phyloP scores from a whole-genome alignment of 2,329 filamentous ascomycete species.

The Ampelomyces quisqualis region DNA sequence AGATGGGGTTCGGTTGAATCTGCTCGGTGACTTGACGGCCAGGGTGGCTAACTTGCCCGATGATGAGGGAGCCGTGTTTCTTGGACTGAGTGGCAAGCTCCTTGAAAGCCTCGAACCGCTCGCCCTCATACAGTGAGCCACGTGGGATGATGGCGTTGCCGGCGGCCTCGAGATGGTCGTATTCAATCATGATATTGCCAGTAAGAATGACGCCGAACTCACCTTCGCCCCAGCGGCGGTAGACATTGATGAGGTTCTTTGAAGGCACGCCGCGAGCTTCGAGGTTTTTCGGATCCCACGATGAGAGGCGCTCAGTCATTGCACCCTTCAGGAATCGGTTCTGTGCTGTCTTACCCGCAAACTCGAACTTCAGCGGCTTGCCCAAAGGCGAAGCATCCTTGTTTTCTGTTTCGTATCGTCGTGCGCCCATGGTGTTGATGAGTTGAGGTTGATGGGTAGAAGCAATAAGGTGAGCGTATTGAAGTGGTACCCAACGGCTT shows the following conservation, averaged over 20 bases:
- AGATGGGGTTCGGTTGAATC: slow-evolving; percentile 54
- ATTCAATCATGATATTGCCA: slow-evolving; percentile 66
- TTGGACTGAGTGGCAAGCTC: slow-evolving; percentile 58
- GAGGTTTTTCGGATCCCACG: slow-evolving; percentile 58
- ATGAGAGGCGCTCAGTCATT: slow-evolving; percentile 65
- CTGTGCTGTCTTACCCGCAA: slow-evolving; percentile 56
- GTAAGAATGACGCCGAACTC: slow-evolving; percentile 55
- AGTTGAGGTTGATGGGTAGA: neutral
- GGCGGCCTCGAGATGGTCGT: slow-evolving; percentile 58
- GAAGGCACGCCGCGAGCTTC: slow-evolving; percentile 57
- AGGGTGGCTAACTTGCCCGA: slow-evolving; percentile 64
- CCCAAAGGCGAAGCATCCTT: slow-evolving; percentile 46
- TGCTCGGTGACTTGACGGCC: slow-evolving; percentile 55
- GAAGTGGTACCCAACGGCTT: no score
- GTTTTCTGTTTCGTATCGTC: slow-evolving; percentile 45
- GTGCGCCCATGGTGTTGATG: slow-evolving; percentile 36
- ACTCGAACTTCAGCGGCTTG: slow-evolving; percentile 49
- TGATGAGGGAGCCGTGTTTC: slow-evolving; percentile 58
- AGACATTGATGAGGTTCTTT: slow-evolving; percentile 57
- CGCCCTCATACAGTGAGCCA: slow-evolving; percentile 53
- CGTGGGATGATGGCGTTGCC: slow-evolving; percentile 63
- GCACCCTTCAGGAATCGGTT: slow-evolving; percentile 69
- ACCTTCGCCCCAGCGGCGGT: slow-evolving; percentile 55
- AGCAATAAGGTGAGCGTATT: no score
- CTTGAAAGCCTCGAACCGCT: slow-evolving; percentile 62